Base-by-base conservation (phyloP, 2,329 filamentous ascomycete species). In the Ophiostoma fasciatum region DNA sequence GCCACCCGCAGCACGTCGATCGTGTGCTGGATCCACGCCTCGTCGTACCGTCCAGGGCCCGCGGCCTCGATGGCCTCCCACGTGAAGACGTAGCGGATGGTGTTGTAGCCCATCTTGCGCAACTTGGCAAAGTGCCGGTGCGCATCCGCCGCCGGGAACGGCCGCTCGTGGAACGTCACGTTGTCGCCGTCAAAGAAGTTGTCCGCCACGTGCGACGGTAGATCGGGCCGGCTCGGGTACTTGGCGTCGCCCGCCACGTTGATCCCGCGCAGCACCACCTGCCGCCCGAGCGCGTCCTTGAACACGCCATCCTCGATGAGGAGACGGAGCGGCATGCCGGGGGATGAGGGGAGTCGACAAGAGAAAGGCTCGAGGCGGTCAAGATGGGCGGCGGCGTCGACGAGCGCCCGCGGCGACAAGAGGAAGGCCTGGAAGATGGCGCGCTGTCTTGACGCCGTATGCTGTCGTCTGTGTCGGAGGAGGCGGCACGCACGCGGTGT, bases 31-130 rank as follows among this genome's bases (percentile, higher is more conserved):
- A 96, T 87, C 70, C 82, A 98, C 42, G 82, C 78, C 52, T 98
- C 84, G 49, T 98, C 92, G 55, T 96, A 98, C 50, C 73, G 77
- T 1, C 87, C 84, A 0, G 92, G 90, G 0, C 88, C 88, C 1
- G 76, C 77, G 40, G 90, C 81, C 59, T 98, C 90, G 53, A 98
- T 81, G n/a, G 90, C 88, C 58, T 98, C 90, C 90, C 90, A 98
- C 0, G 90, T 96, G 54, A 96, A 98, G 47, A 98, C 66, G 57
- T 98, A 98, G 52, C 90, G 74, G 46, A 98, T 87, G 1, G 83
- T 87, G 57, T 96, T 98, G 66, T 93, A 98, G 12, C 90, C 90
- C 65, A 79, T 94, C 49, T 80, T 78, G 49, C 79, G 82, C 45
- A 98, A 60, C 29, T 87, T 72, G 11, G 82, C 71, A 56, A 98